Base-by-base conservation (phyloP, 2,329 filamentous ascomycete species). In the Blastomyces percursus region DNA sequence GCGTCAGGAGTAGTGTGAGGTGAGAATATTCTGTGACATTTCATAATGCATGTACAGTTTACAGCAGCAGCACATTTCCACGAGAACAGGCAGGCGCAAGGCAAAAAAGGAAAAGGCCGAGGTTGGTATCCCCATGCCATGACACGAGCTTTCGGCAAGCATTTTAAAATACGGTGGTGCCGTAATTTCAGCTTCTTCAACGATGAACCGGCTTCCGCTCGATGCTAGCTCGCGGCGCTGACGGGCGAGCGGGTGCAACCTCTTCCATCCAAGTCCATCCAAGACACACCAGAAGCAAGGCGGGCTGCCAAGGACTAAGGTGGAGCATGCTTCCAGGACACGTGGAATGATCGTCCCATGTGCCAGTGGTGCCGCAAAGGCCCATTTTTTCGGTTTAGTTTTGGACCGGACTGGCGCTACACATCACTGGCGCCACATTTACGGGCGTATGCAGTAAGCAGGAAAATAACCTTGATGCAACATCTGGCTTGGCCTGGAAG, bases 281-380 rank as follows among this genome's bases (percentile, higher is more conserved):
- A 27, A 27, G 32, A 21, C 35, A 42, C 30, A 57, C 12, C 50
- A 30, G 14, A 21, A 11, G 30, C 35, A 21, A 14, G 19, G 40
- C n/a, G 24, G n/a, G 8, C 35, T 12, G 9, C 9, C 35, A 38
- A 38, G 35, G 35, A 9, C 9, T 38, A 0, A 7, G 16, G 42
- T 44, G 42, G 42, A 44, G 42, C 57, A 59, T 32, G 42, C 56
- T 48, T 59, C 38, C 42, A 48, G 42, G 27, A 59, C 57, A 59
- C 57, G 57, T 59, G 57, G 57, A 42, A 59, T 59, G 57, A 59
- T 59, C 57, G 42, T 59, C 57, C 57, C 57, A 59, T 59, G 57
- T 35, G 57, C 57, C 42, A 59, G 57, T n/a, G 55, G 35, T 59
- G 56, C 40, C 56, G 56, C 56, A 59, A 48, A 59, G 56, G 44